Evolutionary conservation across 2,329 filamentous ascomycete genomes (phyloP), one percentile per base, ranked within the genome.

Genomic region (Hypoxylon sp.): DNA sequence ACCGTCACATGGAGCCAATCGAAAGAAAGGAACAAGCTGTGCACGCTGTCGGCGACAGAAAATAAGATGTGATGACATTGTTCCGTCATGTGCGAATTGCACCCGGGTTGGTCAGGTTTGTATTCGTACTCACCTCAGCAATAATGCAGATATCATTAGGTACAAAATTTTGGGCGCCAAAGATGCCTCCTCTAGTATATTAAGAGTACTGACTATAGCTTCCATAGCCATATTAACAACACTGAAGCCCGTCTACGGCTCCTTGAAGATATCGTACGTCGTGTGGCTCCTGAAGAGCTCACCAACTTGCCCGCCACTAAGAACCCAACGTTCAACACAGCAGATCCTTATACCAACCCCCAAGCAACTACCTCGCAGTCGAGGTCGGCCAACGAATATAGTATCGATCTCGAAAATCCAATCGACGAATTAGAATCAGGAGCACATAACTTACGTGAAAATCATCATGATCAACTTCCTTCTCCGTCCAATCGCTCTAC

Each of bases 11-110:
- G 29, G 21, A 32, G 13, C 19, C 7, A 40, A 45, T 26, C 59
- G 57, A 7, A 48, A 44, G 54, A 70, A 70, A 41, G 67, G 68
- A 4, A 70, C 67, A 5, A 67, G 67, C 29, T 69, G 67, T 43
- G 59, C 63, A 30, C 61, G 67, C 13, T 69, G 67, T 41, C 64
- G 67, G 5, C 67, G 61, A 11, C 66, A 69, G 53, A 70, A 70
- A 55, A 69, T 67, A 34, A 63, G 67, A 6, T 70, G 67, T 40
- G 67, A 55, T n/a, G 51, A 70, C 35, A 64, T 65, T 13, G 51
- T 51, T 13, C 66, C 66, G 16, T 63, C 67, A 4, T 70, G 67
- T 45, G 55, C 55, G 31, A 67, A 64, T 44, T 70, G 67, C 27
- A 59, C 63, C 25, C 63, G 67, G 35, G 62, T 59, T n/a, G 62